These are phyloP conservation scores for Phytophthora ohioensis DNA, from an alignment of 352 stramenopile genomes.

Conservation along the genomic window DNA sequence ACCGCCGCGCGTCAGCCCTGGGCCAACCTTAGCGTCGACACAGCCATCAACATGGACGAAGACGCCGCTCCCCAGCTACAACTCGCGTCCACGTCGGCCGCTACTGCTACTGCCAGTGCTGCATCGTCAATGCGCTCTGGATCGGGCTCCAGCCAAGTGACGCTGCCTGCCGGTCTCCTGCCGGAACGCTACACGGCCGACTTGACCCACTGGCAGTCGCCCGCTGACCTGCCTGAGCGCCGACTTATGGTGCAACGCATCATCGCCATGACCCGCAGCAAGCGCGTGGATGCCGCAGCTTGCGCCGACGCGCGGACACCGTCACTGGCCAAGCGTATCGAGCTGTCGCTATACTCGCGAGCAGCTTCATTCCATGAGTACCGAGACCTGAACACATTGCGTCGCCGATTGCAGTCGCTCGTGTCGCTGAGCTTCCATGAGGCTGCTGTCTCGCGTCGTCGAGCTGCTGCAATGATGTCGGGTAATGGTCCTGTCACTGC, in stretches of 20 bases:
- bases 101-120: slow-evolving; percentile 27
- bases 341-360: slow-evolving; percentile 86
- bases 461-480: slow-evolving; percentile 28
- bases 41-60: slow-evolving; percentile 29
- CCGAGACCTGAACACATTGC: slow-evolving; percentile 85
- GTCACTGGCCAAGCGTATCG: slow-evolving; percentile 87
- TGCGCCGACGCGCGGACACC: slow-evolving; percentile 70
- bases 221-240: slow-evolving; percentile 78
- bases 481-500: slow-evolving; percentile 30
- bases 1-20: slow-evolving; percentile 59
- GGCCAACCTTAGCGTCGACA: slow-evolving; percentile 83
- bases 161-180: slow-evolving; percentile 62
- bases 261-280: slow-evolving; percentile 87
- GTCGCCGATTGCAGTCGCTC: slow-evolving; percentile 80
- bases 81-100: neutral
- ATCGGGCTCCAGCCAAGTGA: slow-evolving; percentile 44
- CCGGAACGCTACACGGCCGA: slow-evolving; percentile 83
- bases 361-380: slow-evolving; percentile 88
- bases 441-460: slow-evolving; percentile 67
- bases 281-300: slow-evolving; percentile 44
- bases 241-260: slow-evolving; percentile 89
- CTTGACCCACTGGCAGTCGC: slow-evolving; percentile 86
- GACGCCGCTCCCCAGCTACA: slow-evolving; percentile 2
- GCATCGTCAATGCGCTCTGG: slow-evolving; percentile 61
- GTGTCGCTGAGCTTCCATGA: slow-evolving; percentile 91